These are phyloP conservation scores for Monosporozyma servazzii DNA, from an alignment of 805 yeast genomes.

Conservation along the genomic window DNA sequence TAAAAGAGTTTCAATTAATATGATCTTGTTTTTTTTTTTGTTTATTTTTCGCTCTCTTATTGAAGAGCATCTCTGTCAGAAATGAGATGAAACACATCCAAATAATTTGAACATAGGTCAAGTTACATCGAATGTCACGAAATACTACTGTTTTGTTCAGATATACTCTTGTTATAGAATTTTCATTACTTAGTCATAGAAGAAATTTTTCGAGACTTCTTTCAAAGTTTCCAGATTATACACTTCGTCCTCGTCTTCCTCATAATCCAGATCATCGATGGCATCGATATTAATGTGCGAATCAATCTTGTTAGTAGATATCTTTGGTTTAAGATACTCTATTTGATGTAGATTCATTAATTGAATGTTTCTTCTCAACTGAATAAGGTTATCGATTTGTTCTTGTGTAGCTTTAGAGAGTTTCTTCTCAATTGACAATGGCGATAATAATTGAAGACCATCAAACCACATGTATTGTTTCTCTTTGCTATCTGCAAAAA, in stretches of 20 bases:
- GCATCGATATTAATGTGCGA: background rate
- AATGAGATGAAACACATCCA: background rate
- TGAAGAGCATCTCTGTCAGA: background rate
- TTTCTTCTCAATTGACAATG: slow-evolving; percentile 19
- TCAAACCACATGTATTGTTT: slow-evolving; percentile 69
- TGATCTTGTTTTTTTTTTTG: background rate
- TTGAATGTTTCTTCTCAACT: slow-evolving; percentile 42
- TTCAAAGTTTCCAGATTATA: slow-evolving; percentile 21
- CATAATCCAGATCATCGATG: slow-evolving; percentile 3
- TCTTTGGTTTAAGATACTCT: slow-evolving; percentile 7
- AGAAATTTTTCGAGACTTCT: slow-evolving; percentile 17
- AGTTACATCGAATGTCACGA: background rate
- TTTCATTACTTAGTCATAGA: slow-evolving; percentile 17
- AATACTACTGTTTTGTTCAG: background rate
- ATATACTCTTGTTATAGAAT: background rate
- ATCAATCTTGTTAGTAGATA: background rate
- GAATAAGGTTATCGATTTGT: slow-evolving; percentile 38
- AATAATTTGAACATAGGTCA: background rate
- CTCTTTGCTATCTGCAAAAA: slow-evolving; percentile 63
- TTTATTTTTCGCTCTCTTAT: background rate
- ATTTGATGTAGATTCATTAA: slow-evolving; percentile 34
- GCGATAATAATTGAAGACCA: slow-evolving; percentile 50
- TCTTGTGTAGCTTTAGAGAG: slow-evolving; percentile 37
- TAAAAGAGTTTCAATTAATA: background rate
- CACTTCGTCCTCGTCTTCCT: slow-evolving; percentile 16